phyloP scores from a whole-genome alignment of 2,329 filamentous ascomycete species.

The Colletotrichum musicola region DNA sequence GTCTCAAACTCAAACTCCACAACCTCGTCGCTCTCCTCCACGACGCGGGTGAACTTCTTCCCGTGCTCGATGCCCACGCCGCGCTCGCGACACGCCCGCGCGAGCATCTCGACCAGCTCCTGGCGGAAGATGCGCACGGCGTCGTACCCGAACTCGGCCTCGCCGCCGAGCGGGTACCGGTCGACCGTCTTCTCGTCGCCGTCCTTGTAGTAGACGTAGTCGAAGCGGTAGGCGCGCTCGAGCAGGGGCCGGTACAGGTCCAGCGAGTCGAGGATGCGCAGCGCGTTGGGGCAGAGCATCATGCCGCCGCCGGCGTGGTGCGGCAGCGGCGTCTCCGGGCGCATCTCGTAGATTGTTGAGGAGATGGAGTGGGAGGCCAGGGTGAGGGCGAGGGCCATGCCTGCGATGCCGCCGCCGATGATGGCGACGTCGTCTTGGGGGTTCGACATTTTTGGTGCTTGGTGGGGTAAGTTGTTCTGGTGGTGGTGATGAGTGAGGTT shows the following conservation, averaged over 20 bases:
- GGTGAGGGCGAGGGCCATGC: slow-evolving; percentile 61
- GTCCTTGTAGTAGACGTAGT: slow-evolving; percentile 61
- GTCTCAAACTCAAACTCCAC: slow-evolving; percentile 63
- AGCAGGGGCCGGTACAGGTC: slow-evolving; percentile 61
- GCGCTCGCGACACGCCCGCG: slow-evolving; percentile 44
- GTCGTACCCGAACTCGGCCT: slow-evolving; percentile 63
- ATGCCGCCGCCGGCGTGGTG: slow-evolving; percentile 66
- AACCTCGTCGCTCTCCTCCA: slow-evolving; percentile 53
- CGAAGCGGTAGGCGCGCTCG: slow-evolving; percentile 63
- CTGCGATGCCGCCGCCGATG: slow-evolving; percentile 36
- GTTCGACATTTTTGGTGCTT: neutral
- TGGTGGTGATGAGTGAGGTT: neutral
- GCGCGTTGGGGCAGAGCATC: slow-evolving; percentile 71
- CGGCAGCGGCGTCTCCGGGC: slow-evolving; percentile 47
- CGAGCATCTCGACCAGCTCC: slow-evolving; percentile 57
- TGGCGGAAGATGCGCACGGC: slow-evolving; percentile 67
- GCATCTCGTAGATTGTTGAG: slow-evolving; percentile 64
- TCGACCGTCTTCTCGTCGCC: slow-evolving; percentile 49
- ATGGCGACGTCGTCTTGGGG: slow-evolving; percentile 23
- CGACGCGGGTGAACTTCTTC: slow-evolving; percentile 60
- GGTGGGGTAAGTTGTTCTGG: neutral
- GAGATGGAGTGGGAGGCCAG: slow-evolving; percentile 64
- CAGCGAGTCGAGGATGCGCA: slow-evolving; percentile 64
- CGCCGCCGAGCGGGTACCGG: slow-evolving; percentile 61
- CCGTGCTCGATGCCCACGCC: slow-evolving; percentile 59